Evolutionary conservation across 352 stramenopile genomes (phyloP), one percentile per base, ranked within the genome.

Genomic region (Blastocystis sp.): DNA sequence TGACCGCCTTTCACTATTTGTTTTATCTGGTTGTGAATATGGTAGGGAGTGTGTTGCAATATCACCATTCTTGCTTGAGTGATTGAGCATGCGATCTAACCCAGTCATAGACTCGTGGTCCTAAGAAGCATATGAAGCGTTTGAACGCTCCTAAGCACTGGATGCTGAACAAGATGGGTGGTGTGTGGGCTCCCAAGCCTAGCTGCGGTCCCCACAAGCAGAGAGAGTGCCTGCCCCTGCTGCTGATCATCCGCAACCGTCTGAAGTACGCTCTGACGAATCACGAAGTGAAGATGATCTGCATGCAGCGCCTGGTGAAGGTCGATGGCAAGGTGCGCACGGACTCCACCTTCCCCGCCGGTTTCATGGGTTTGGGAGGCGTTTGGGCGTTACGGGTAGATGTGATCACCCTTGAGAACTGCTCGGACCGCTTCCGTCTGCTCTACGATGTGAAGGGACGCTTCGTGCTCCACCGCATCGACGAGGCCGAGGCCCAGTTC

Each of bases 281-380:
- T 34, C 28, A 34, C 28, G 28, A 34, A 34, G 28, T 34, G 28
- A 34, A 34, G 28, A 34, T 34, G 28, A 34, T 34, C 28, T 34
- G 28, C 28, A 34, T 34, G 28, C 28, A 34, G 28, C 28, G 28
- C 28, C 28, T 34, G 28, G 28, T 34, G 28, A 34, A 34, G 28
- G 28, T 34, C 28, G 28, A 34, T 34, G 28, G 28, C 28, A 34
- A 34, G 28, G 28, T 34, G 28, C 28, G 28, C 28, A 34, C 28
- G 28, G 28, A 34, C 28, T 34, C 28, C 28, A 34, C 28, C 28
- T 34, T 34, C 28, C 28, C 28, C 28, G 28, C 96, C 91, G 91
- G 96, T 87, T 24, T 21, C n/a, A 98, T 98, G 93, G 95, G 97
- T 89, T 92, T 99, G 4, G 77, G 99, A 68, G 98, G 97, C 93